These are phyloP conservation scores for Verbascum thapsus DNA, from an alignment of 257 asterid species.

Conservation along the genomic window DNA sequence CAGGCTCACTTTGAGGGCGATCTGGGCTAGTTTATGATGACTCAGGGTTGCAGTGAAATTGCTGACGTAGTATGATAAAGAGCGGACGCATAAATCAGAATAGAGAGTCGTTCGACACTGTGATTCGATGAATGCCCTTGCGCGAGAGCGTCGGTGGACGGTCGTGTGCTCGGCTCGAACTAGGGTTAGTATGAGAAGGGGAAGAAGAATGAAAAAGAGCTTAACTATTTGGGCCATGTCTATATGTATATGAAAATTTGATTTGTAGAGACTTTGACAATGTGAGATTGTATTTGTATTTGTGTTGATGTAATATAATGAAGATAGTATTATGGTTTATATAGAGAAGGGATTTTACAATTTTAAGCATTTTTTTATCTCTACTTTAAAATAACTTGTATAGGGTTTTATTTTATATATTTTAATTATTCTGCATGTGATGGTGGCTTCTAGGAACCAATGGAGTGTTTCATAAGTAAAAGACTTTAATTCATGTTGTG, in stretches of 20 bases:
- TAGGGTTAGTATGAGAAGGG: conserved; percentile 18
- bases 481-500: conserved; percentile 36
- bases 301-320: conserved; percentile 11
- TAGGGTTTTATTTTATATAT: conserved; percentile 21
- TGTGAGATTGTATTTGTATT: conserved; percentile 15
- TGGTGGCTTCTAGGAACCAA: conserved; percentile 36
- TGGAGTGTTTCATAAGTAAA: conserved; percentile 27
- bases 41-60: conserved; percentile 30
- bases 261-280: neutral
- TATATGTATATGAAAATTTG: neutral
- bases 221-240: conserved; percentile 24
- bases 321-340: conserved; percentile 34
- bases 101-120: conserved; percentile 33
- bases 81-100: conserved; percentile 18
- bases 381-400: conserved; percentile 23
- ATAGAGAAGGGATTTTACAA: conserved; percentile 28
- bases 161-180: conserved; percentile 1
- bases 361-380: conserved; percentile 23
- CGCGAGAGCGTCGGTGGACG: conserved; percentile 15
- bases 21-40: conserved; percentile 25
- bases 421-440: conserved; percentile 24
- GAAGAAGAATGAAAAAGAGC: conserved; percentile 18
- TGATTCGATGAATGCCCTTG: conserved; percentile 33
- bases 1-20: conserved; percentile 31
- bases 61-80: conserved; percentile 13